Base-by-base conservation (phyloP, 495 filamentous ascomycete species). In the Astrocystis sublimbata region DNA sequence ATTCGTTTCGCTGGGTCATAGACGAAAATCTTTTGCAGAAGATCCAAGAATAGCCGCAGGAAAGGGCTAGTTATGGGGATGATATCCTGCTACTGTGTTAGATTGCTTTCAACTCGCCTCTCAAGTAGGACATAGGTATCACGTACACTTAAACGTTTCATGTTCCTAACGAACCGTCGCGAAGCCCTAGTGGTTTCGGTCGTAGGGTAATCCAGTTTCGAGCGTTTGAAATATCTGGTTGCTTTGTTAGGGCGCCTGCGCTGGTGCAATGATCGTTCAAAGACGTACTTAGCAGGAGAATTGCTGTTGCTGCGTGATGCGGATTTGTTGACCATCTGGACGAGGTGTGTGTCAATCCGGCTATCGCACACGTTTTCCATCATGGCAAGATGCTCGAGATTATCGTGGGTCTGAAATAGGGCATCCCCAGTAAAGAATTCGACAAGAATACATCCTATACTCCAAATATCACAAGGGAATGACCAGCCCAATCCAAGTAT, bases 391-490 rank as follows among this genome's bases (percentile, higher is more conserved):
- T 98, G 94, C 72, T 98, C 94, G 6, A 97, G 84, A 67, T 98
- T 98, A 78, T 98, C 94, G 68, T 98, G 94, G 0, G 94, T 98
- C 74, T 98, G 94, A 72, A 98, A 98, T 3, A 98, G 79, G 17
- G 96, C 94, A 75, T 98, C 96, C 3, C 96, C 94, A 2, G 96
- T 98, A 72, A 92, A 98, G 75, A 98, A 98, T 67, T 98, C 94
- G n/a, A 98, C 96, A 42, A 98, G 77, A 63, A 98, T 98, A 68
- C 94, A 98, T 6, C 96, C 96, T 52, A 98, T 97, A 78, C 93
- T 98, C 96, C 94, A 98, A 46, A 98, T 93, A 69, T 98, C 94
- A 70, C 96, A 98, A 0, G 94, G 93, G 72, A 89, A 97, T 61
- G 92, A 97, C 96, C 94, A 98, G 15, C 96, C 96, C 3, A 98